Evolutionary conservation across 2,329 filamentous ascomycete genomes (phyloP).

Genomic region (Fusarium sp.): DNA sequence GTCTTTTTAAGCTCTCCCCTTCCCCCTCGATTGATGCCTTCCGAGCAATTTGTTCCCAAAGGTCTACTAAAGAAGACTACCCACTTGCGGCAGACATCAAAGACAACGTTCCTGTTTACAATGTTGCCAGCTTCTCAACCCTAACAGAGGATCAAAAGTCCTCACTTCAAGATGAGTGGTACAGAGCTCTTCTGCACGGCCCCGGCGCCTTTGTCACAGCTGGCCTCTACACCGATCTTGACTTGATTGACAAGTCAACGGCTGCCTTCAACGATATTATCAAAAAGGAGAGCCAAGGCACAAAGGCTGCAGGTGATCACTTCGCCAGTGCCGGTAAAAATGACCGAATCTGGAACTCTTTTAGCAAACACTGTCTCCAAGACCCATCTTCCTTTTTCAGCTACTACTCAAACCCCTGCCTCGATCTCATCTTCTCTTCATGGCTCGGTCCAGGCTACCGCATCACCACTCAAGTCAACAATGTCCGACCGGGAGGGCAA

Average conservation of each 20-base stretch:
- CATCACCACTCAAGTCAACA: slow-evolving; percentile 73
- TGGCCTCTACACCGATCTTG: slow-evolving; percentile 61
- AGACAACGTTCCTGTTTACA: slow-evolving; percentile 69
- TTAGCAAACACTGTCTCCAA: slow-evolving; percentile 69
- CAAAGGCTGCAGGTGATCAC: slow-evolving; percentile 67
- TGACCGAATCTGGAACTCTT: slow-evolving; percentile 75
- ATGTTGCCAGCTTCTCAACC: slow-evolving; percentile 55
- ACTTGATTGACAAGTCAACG: slow-evolving; percentile 62
- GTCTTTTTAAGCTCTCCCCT: slow-evolving; percentile 45
- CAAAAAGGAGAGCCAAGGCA: slow-evolving; percentile 55
- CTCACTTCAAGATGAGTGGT: slow-evolving; percentile 71
- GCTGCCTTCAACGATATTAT: slow-evolving; percentile 64
- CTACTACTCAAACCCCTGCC: slow-evolving; percentile 73
- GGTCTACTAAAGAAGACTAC: slow-evolving; percentile 56
- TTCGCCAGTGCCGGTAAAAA: slow-evolving; percentile 70
- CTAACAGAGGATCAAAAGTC: slow-evolving; percentile 42
- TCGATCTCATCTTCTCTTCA: slow-evolving; percentile 63
- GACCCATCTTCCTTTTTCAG: slow-evolving; percentile 65
- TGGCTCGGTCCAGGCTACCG: slow-evolving; percentile 73
- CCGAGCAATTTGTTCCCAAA: slow-evolving; percentile 59
- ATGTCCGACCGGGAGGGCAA: slow-evolving; percentile 69
- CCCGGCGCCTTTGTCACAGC: slow-evolving; percentile 72
- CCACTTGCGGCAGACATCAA: slow-evolving; percentile 61
- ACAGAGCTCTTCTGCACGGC: slow-evolving; percentile 67
- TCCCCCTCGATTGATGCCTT: slow-evolving; percentile 60